Conservation (phyloP, 345 rosid genomes). For the Populus nigra region DNA sequence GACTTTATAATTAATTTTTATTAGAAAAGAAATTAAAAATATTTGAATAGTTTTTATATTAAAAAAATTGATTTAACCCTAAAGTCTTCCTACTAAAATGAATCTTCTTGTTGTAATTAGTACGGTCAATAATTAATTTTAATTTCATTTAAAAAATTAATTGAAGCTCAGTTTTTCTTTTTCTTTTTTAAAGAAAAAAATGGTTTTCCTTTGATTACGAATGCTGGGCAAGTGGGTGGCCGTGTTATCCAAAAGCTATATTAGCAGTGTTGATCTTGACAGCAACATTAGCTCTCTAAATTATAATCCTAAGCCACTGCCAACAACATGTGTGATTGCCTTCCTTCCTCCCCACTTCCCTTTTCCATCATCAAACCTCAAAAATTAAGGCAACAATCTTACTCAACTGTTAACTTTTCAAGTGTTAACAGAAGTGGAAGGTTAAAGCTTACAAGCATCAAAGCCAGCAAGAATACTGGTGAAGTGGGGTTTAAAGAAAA, state of each 20-base stretch:
- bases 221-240: no score
- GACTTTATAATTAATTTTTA: no score
- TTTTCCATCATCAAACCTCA: constrained; percentile 21
- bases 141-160: no score
- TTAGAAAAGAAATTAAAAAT: no score
- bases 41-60: no score
- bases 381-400: neutral
- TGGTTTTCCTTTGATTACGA: no score
- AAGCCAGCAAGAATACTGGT: neutral
- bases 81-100: no score
- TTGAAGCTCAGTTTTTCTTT: no score
- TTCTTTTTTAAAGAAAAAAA: no score
- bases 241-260: neutral
- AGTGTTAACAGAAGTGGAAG: constrained; percentile 10
- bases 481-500: constrained; percentile 41
- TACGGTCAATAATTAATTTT: no score
- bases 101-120: no score
- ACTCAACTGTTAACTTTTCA: neutral
- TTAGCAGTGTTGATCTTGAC: neutral
- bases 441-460: constrained; percentile 4
- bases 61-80: no score
- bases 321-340: constrained; percentile 39
- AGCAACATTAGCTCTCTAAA: neutral
- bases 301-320: neutral
- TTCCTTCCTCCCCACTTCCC: constrained; percentile 22